Conservation (phyloP, 2,329 filamentous ascomycete species). For the Sclerotinia glacialis region DNA sequence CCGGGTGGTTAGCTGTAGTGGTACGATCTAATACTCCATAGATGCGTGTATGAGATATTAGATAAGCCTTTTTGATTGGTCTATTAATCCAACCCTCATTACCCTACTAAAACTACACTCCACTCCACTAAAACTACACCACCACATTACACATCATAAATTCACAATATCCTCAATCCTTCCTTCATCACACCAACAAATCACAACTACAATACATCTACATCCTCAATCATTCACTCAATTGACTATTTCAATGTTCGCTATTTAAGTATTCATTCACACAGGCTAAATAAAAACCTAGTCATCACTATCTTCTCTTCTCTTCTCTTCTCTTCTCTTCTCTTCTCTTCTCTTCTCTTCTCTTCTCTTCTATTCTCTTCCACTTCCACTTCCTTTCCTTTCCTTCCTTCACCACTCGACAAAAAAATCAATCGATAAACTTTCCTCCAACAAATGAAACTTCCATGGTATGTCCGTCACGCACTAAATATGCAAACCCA, state of each 20-base stretch:
- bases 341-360: conserved; percentile 10
- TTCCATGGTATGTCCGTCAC: conserved; percentile 32
- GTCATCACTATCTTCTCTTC: conserved; percentile 16
- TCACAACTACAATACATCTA: not conserved
- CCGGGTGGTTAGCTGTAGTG: too few relatives aligned
- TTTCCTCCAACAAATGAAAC: conserved; percentile 25
- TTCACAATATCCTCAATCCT: not conserved
- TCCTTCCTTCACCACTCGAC: conserved; percentile 21
- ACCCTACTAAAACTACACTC: too few relatives aligned
- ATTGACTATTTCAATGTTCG: not conserved
- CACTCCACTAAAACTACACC: too few relatives aligned
- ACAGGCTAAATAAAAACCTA: conserved; percentile 9
- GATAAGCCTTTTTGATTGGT: too few relatives aligned
- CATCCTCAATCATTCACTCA: not conserved
- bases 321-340: not conserved
- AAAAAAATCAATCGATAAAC: conserved; percentile 10
- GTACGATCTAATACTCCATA: too few relatives aligned
- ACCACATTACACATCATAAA: too few relatives aligned
- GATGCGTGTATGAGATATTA: too few relatives aligned
- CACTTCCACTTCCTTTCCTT: not conserved
- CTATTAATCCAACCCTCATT: too few relatives aligned
- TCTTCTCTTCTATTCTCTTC: too few relatives aligned
- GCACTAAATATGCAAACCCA: conserved; percentile 31
- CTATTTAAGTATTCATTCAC: conserved; percentile 15
- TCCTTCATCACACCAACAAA: not conserved